Conservation (phyloP, 371 early-diverging fungal genomes). For the Nematocida major region DNA sequence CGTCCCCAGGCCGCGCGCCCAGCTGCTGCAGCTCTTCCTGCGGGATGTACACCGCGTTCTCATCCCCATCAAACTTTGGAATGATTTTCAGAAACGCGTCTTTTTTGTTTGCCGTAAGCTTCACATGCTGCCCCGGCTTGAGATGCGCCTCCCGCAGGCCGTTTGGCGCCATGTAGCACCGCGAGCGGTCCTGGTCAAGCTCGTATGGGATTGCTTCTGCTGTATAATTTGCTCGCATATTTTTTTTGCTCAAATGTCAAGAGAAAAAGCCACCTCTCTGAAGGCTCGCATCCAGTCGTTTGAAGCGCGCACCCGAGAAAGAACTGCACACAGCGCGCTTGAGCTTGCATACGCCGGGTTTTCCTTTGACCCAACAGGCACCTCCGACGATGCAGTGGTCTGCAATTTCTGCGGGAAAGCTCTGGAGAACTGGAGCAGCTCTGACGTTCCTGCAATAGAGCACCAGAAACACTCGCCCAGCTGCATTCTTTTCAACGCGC, state of each 20-base stretch:
- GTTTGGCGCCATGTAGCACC: constrained; percentile 30
- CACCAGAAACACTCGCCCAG: constrained; percentile 50
- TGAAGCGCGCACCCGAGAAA: background rate
- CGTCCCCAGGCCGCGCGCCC: background rate
- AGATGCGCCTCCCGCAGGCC: constrained; percentile 7
- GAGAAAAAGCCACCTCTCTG: constrained; percentile 11
- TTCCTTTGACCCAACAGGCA: background rate
- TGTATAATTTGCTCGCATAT: constrained; percentile 52
- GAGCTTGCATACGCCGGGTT: constrained; percentile 47
- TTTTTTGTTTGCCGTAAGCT: background rate
- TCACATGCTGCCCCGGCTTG: constrained; percentile 29
- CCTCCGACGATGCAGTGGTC: constrained; percentile 25
- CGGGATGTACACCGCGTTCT: constrained; percentile 27
- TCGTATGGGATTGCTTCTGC: constrained; percentile 45
- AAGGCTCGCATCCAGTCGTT: constrained; percentile 7
- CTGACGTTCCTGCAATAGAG: constrained; percentile 52
- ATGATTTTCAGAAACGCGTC: constrained; percentile 24
- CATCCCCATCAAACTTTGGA: constrained; percentile 52
- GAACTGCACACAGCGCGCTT: too few species aligned
- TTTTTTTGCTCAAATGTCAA: constrained; percentile 32
- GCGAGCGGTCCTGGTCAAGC: constrained; percentile 30
- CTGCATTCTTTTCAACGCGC: constrained; percentile 50
- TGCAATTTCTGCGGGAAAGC: constrained; percentile 57
- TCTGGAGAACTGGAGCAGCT: constrained; percentile 54
- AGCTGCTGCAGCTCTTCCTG: constrained; percentile 20